Percentiles rank a stretch among this genome's conserved stretches.
phyloP scores from a whole-genome alignment of 2,329 filamentous ascomycete genomes.

The Cladophialophora yegresii region DNA sequence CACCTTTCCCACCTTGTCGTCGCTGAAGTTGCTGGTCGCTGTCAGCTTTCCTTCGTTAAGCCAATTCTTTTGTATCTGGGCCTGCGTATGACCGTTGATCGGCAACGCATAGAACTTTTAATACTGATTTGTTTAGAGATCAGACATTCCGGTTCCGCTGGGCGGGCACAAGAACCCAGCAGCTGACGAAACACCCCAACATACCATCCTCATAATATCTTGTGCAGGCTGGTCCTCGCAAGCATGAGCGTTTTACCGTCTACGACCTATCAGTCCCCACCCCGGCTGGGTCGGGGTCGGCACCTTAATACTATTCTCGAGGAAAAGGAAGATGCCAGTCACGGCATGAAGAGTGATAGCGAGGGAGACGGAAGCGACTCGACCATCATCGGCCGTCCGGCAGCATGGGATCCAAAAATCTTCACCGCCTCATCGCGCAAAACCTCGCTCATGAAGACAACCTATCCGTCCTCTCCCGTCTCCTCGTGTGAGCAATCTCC shows the following conservation, averaged over 20 bases:
- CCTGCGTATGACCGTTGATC: constrained; percentile 29
- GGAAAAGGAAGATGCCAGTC: constrained; percentile 48
- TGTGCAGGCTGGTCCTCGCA: constrained; percentile 30
- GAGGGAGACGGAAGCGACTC: constrained; percentile 45
- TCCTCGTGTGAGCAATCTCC: constrained; percentile 52
- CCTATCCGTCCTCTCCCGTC: constrained; percentile 34
- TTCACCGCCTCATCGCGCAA: constrained; percentile 32
- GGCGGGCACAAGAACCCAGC: constrained; percentile 8
- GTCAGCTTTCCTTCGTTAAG: constrained; percentile 31
- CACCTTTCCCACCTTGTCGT: constrained; percentile 19
- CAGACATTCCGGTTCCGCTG: constrained; percentile 10
- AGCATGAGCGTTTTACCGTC: constrained; percentile 49
- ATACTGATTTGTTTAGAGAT: constrained; percentile 21
- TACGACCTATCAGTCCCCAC: constrained; percentile 54
- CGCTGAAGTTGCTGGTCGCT: constrained; percentile 33
- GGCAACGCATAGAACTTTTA: constrained; percentile 28
- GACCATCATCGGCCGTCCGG: constrained; percentile 39
- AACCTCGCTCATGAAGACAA: constrained; percentile 28
- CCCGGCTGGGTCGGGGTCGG: constrained; percentile 60
- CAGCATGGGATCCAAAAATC: constrained; percentile 38
- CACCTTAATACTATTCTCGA: constrained; percentile 67
- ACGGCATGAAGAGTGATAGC: constrained; percentile 40
- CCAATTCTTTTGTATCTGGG: constrained; percentile 8
- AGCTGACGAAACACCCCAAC: not conserved
- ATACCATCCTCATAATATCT: constrained; percentile 8